phyloP scores from a whole-genome alignment of 1,284 basidiomycete genomes.

The Dichomitus squalens region DNA sequence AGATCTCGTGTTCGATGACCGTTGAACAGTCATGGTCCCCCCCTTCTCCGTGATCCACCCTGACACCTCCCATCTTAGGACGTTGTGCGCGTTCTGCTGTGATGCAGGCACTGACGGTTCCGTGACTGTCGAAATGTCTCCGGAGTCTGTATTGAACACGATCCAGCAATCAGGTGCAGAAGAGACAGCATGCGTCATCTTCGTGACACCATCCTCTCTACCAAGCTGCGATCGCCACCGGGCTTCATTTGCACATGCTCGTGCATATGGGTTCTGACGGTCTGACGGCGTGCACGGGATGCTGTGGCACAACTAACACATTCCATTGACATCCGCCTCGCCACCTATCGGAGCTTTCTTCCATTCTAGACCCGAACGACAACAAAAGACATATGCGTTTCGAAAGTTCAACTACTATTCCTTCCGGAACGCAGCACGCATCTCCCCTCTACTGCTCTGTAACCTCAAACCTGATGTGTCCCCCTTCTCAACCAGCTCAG shows the following conservation, averaged over 20 bases:
- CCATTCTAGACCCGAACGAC: background rate
- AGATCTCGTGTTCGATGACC: background rate
- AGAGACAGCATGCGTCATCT: conserved; percentile 3
- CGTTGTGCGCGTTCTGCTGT: background rate
- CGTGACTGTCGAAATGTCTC: background rate
- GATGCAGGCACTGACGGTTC: background rate
- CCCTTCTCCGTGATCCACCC: background rate
- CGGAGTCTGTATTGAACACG: conserved; percentile 1
- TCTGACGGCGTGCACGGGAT: background rate
- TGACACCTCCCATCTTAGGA: background rate
- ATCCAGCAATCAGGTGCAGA: conserved; percentile 14
- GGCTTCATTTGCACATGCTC: background rate
- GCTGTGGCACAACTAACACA: background rate
- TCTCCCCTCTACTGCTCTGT: background rate
- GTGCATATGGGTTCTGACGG: background rate
- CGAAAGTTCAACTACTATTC: background rate
- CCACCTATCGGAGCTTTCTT: background rate
- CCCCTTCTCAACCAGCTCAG: too few relatives aligned
- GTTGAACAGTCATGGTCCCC: background rate
- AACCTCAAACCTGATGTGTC: background rate
- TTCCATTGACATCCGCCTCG: background rate
- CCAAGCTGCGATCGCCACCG: background rate
- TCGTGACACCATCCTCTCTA: conserved; percentile 8
- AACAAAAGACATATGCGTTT: background rate
- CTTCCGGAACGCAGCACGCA: background rate